Percentiles rank a stretch among this genome's conserved stretches.
Conservation (phyloP, 768 basidiomycete genomes). For the Agaricus blazei region DNA sequence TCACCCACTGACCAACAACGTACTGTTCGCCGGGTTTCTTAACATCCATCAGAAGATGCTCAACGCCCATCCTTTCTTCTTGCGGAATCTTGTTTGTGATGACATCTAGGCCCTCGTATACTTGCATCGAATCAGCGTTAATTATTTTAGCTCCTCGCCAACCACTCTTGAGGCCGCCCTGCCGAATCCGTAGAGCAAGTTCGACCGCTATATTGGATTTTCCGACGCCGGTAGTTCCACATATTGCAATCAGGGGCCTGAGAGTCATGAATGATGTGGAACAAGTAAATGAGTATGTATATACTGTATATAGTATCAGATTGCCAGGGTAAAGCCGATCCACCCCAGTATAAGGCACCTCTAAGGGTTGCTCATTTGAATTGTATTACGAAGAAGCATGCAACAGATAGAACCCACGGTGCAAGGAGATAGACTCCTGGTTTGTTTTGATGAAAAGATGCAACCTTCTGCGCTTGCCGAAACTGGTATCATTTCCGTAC, state of each 20-base stretch:
- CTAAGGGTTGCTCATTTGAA: too few relatives aligned
- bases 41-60: slow-evolving; percentile 87
- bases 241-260: slow-evolving; percentile 74
- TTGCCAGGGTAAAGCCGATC: too few relatives aligned
- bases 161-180: slow-evolving; percentile 25
- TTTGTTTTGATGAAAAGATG: too few relatives aligned
- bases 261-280: slow-evolving; percentile 27
- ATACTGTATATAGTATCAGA: too few relatives aligned
- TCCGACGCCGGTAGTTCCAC: slow-evolving; percentile 94
- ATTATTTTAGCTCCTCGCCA: slow-evolving; percentile 73
- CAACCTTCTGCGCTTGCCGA: too few relatives aligned
- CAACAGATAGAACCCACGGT: too few relatives aligned
- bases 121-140: slow-evolving; percentile 98
- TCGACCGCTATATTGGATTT: slow-evolving; percentile 92
- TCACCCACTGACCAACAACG: slow-evolving; percentile 82
- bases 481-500: too few relatives aligned
- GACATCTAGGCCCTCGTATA: slow-evolving; percentile 85
- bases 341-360: too few relatives aligned
- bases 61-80: slow-evolving; percentile 72
- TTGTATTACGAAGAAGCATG: too few relatives aligned
- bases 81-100: slow-evolving; percentile 91
- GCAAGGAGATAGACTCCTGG: too few relatives aligned
- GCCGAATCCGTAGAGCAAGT: slow-evolving; percentile 60
- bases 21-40: slow-evolving; percentile 86
- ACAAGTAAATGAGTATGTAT: too few relatives aligned